phyloP scores from a whole-genome alignment of 257 asterid species.

The Pogostemon cablin region DNA sequence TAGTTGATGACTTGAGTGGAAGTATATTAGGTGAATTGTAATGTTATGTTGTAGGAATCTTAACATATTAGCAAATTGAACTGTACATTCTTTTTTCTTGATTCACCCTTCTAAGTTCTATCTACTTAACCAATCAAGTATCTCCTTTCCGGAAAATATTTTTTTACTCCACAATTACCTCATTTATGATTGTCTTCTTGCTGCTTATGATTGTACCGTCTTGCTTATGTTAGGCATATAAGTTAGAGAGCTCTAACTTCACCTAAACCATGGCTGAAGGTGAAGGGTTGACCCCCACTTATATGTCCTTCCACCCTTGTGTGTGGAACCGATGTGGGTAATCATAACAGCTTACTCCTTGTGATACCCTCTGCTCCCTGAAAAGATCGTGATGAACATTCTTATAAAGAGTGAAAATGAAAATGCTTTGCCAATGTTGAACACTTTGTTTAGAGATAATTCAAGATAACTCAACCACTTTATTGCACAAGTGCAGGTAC shows the following conservation, averaged over 20 bases:
- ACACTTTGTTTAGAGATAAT: conserved; percentile 5
- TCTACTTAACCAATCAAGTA: background rate
- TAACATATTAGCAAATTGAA: background rate
- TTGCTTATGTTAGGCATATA: no score
- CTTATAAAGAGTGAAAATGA: conserved; percentile 13
- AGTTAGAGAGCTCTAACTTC: no score
- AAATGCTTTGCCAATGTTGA: conserved; percentile 5
- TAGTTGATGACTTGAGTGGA: conserved; percentile 2
- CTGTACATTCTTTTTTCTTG: background rate
- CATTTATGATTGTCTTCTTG: background rate
- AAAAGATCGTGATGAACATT: background rate
- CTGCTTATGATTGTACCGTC: no score
- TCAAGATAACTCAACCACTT: conserved; percentile 15
- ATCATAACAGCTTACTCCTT: no score
- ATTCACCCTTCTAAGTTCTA: background rate
- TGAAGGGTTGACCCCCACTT: no score
- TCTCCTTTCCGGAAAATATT: background rate
- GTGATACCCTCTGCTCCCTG: background rate
- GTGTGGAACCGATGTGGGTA: no score
- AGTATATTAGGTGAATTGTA: background rate
- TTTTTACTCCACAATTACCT: background rate
- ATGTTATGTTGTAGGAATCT: background rate
- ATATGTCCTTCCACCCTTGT: no score
- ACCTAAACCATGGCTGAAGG: no score
- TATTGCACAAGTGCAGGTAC: conserved; percentile 50